Percentiles rank a stretch among this genome's conserved stretches.
These are phyloP conservation scores for Candida berthetii DNA, from an alignment of 805 yeast genomes.

Conservation along the genomic window DNA sequence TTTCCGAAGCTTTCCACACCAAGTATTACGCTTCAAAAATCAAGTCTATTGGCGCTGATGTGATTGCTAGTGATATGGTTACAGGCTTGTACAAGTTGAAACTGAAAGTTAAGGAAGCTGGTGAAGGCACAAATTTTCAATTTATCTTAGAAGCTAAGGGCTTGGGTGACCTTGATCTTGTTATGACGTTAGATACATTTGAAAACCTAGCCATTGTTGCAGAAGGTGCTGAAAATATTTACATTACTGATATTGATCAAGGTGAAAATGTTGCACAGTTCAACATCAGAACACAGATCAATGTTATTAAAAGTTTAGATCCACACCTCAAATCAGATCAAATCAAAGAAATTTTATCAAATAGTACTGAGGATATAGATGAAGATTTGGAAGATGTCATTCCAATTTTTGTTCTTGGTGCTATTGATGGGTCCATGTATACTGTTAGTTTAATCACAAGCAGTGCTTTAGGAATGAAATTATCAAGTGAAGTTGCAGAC, in stretches of 20 bases:
- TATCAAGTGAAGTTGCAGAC: too few relatives aligned
- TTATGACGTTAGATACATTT: constrained; percentile 10
- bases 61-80: constrained; percentile 15
- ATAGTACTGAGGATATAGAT: background rate
- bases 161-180: constrained; percentile 5
- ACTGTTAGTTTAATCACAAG: constrained; percentile 6
- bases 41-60: constrained; percentile 13
- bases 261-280: constrained; percentile 6
- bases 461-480: too few relatives aligned
- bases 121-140: constrained; percentile 2
- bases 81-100: constrained; percentile 5
- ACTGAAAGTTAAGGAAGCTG: constrained; percentile 7
- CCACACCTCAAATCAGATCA: background rate
- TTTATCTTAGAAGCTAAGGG: constrained; percentile 3
- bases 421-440: constrained; percentile 19
- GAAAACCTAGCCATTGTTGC: constrained; percentile 5
- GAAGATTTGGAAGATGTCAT: constrained; percentile 2
- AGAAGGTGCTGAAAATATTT: constrained; percentile 13
- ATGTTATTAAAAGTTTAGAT: constrained; percentile 12
- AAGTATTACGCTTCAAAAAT: constrained; percentile 9
- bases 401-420: constrained; percentile 18
- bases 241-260: constrained; percentile 1
- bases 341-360: background rate
- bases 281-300: constrained; percentile 17
- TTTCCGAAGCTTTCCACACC: constrained; percentile 15